Percentiles rank a stretch among this genome's conserved stretches.
Evolutionary conservation across 2,329 filamentous ascomycete species (phyloP).

Genomic region (Atkinsonella hypoxylon): DNA sequence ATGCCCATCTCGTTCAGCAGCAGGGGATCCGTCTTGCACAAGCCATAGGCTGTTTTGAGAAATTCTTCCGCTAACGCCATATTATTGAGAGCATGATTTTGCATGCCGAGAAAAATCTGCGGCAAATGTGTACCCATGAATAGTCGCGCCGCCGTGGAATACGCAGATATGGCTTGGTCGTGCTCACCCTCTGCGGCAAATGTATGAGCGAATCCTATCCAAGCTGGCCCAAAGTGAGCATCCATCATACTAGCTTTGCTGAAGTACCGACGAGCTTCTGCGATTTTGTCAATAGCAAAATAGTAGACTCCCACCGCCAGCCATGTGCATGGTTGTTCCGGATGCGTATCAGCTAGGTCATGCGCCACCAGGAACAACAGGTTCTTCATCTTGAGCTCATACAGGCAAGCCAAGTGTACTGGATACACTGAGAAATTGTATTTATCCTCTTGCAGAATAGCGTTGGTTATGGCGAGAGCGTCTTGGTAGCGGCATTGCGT

Average conservation of each 20-base stretch:
- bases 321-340: slow-evolving; percentile 84
- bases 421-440: slow-evolving; percentile 87
- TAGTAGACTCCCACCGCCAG: slow-evolving; percentile 94
- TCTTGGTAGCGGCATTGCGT: slow-evolving; percentile 91
- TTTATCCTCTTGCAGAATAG: slow-evolving; percentile 70
- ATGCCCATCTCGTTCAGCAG: slow-evolving; percentile 93
- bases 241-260: slow-evolving; percentile 97
- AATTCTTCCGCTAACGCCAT: slow-evolving; percentile 91
- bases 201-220: slow-evolving; percentile 98
- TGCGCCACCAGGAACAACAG: slow-evolving; percentile 85
- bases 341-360: slow-evolving; percentile 82
- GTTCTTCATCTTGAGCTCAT: slow-evolving; percentile 78
- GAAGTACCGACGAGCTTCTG: slow-evolving; percentile 90
- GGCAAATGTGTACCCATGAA: slow-evolving; percentile 97
- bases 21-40: slow-evolving; percentile 76
- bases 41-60: slow-evolving; percentile 72
- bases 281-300: slow-evolving; percentile 75
- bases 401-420: slow-evolving; percentile 80
- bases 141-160: slow-evolving; percentile 84
- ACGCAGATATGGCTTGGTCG: slow-evolving; percentile 95
- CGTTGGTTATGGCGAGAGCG: slow-evolving; percentile 70
- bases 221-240: slow-evolving; percentile 90
- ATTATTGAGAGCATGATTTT: slow-evolving; percentile 92
- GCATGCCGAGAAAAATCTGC: slow-evolving; percentile 94
- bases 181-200: slow-evolving; percentile 97